Evolutionary conservation across 2,329 filamentous ascomycete genomes (phyloP), one percentile per base, ranked within the genome.

Genomic region (Acephala macrosclerotiorum): DNA sequence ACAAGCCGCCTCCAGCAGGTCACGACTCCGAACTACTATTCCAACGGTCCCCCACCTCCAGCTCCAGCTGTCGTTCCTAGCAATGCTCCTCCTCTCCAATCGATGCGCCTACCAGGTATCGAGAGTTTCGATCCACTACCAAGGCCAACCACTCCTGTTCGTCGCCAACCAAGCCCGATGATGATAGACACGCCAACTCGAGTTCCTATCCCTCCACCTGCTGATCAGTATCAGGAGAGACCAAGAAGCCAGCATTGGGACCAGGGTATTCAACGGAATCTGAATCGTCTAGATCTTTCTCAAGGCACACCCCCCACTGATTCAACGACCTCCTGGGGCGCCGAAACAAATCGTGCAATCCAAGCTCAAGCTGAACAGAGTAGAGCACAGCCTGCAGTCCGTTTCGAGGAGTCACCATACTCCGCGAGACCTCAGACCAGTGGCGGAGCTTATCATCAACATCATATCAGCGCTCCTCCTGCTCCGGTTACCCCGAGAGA

Each of bases 101-200:
- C 84, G 4, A 82, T 93, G 16, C 88, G 93, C 45, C 84, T 97
- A 16, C 94, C 94, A 0, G 94, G 94, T 16, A 97, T 97, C 70
- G 93, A 97, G 76, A 96, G 93, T 18, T 97, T 97, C 73, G 93
- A 95, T 74, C 89, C 92, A 63, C 82, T 92, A 26, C 90, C 86
- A 65, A 86, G 85, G 22, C 85, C 88, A 0, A 77, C 83, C 14
- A 87, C 91, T 0, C 88, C 90, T 8, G 85, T 87, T 1, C 85
- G 87, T 58, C 87, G 90, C 56, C 85, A 85, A 61, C 83, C 87
- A 1, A 94, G 92, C 60, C 92, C 93, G 0, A 94, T 96, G 92
- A 86, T 91, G 74, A 80, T 94, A 11, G 93, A 97, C 71, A 78
- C 60, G 49, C 74, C 66, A 71, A 78, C 51, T 59, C 67, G 67